phyloP scores from a whole-genome alignment of 768 basidiomycete genomes.

The Macrolepiota fuliginosa region DNA sequence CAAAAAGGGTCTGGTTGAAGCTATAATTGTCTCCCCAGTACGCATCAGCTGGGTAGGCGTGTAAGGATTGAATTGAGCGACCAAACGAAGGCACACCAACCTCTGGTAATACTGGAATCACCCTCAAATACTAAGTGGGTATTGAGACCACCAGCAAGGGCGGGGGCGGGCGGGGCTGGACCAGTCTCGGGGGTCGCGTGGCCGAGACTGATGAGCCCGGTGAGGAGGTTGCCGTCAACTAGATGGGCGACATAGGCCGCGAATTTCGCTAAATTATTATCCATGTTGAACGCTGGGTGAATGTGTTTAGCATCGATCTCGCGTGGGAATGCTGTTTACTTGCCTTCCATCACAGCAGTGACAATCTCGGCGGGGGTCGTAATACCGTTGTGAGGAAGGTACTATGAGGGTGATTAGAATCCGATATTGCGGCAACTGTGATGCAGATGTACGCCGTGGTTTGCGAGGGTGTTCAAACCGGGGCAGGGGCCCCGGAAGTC shows the following conservation, averaged over 20 bases:
- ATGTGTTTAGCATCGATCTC: neutral
- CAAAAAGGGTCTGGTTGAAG: too few species aligned
- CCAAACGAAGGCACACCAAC: neutral
- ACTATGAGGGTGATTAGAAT: neutral
- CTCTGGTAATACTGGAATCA: slow-evolving; percentile 12
- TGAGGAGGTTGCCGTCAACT: slow-evolving; percentile 17
- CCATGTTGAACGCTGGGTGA: slow-evolving; percentile 18
- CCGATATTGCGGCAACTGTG: too few species aligned
- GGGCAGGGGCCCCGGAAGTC: slow-evolving; percentile 13
- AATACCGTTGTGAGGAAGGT: slow-evolving; percentile 8
- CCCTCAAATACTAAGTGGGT: slow-evolving; percentile 17
- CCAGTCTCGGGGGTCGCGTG: slow-evolving; percentile 16
- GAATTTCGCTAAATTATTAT: slow-evolving; percentile 13
- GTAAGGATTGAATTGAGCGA: too few species aligned
- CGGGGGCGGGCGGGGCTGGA: slow-evolving; percentile 16
- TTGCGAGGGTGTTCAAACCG: slow-evolving; percentile 12
- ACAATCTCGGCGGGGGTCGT: slow-evolving; percentile 7
- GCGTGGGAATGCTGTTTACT: neutral
- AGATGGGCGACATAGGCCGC: slow-evolving; percentile 16
- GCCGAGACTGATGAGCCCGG: slow-evolving; percentile 18
- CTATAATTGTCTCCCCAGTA: slow-evolving; percentile 17
- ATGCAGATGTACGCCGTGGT: slow-evolving; percentile 1
- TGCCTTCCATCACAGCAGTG: slow-evolving; percentile 8
- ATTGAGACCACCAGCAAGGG: slow-evolving; percentile 17
- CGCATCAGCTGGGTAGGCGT: too few species aligned